Conservation (phyloP, 345 rosid species). For the Eucalyptus sideroxylon region DNA sequence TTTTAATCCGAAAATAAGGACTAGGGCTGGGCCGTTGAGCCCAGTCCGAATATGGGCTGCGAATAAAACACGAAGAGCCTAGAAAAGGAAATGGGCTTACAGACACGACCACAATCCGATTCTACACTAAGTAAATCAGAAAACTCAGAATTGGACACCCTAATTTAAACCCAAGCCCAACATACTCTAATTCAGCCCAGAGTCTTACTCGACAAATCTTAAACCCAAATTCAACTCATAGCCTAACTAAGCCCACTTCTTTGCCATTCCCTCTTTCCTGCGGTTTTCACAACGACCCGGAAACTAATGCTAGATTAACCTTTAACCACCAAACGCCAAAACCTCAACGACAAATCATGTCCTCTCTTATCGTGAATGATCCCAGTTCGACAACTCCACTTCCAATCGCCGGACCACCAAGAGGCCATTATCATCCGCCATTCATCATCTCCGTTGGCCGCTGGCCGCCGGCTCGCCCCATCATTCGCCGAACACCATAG, state of each 20-base stretch:
- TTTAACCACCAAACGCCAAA: too few species aligned
- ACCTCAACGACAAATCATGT: too few species aligned
- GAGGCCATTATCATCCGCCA: not conserved
- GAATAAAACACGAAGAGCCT: rapidly evolving
- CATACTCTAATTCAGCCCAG: not conserved
- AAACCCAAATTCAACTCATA: not conserved
- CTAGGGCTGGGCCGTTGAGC: not conserved
- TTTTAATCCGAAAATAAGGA: not conserved
- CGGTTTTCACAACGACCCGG: not conserved
- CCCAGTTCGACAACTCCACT: too few species aligned
- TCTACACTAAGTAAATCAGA: not conserved
- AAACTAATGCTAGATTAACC: too few species aligned
- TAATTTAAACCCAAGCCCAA: not conserved
- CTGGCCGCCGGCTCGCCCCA: rapidly evolving
- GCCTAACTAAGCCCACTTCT: not conserved
- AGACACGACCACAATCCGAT: rapidly evolving
- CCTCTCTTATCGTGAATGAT: too few species aligned
- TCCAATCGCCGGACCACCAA: not conserved
- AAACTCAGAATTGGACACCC: not conserved
- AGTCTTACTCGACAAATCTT: not conserved
- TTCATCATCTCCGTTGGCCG: not conserved
- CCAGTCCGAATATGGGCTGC: not conserved
- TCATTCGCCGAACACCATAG: not conserved
- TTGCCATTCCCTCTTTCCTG: not conserved
- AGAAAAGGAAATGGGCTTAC: not conserved